A percentile compares a stretch with the other conserved stretches of the same genome.
phyloP scores from a whole-genome alignment of 1,284 basidiomycete species.

The Mycena citricolor region DNA sequence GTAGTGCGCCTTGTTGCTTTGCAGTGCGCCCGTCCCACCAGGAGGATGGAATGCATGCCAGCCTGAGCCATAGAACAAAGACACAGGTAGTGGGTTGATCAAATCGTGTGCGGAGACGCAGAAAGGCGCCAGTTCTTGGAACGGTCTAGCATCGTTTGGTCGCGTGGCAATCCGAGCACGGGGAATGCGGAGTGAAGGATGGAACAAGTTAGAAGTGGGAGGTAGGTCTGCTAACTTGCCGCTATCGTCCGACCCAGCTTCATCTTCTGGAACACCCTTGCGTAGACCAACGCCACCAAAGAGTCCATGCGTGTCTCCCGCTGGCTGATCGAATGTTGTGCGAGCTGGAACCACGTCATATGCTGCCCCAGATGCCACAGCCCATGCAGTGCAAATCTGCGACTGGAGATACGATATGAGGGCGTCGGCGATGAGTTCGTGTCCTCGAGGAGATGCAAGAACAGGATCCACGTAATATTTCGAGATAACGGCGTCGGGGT shows the following conservation, averaged over 20 bases:
- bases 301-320: slow-evolving; percentile 49
- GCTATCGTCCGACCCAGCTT: slow-evolving; percentile 20
- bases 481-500: slow-evolving; percentile 60
- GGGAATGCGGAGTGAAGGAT: slow-evolving; percentile 56
- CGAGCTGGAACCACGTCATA: slow-evolving; percentile 57
- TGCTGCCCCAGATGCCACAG: slow-evolving; percentile 64
- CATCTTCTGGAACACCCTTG: slow-evolving; percentile 57
- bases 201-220: slow-evolving; percentile 30
- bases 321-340: slow-evolving; percentile 32
- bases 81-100: slow-evolving; percentile 89
- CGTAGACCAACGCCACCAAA: slow-evolving; percentile 75
- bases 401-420: slow-evolving; percentile 85
- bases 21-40: slow-evolving; percentile 35
- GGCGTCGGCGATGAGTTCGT: slow-evolving; percentile 82
- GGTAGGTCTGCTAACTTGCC: slow-evolving; percentile 26
- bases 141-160: slow-evolving; percentile 55
- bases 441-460: slow-evolving; percentile 79
- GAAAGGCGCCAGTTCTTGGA: slow-evolving; percentile 84
- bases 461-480: slow-evolving; percentile 81
- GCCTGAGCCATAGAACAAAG: slow-evolving; percentile 86
- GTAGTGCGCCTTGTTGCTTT: slow-evolving; percentile 73
- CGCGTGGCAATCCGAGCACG: slow-evolving; percentile 72
- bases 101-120: slow-evolving; percentile 93
- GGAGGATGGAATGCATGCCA: slow-evolving; percentile 81
- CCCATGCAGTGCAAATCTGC: slow-evolving; percentile 86